phyloP scores from a whole-genome alignment of 1,284 basidiomycete genomes.

The Neolentinus lepideus region DNA sequence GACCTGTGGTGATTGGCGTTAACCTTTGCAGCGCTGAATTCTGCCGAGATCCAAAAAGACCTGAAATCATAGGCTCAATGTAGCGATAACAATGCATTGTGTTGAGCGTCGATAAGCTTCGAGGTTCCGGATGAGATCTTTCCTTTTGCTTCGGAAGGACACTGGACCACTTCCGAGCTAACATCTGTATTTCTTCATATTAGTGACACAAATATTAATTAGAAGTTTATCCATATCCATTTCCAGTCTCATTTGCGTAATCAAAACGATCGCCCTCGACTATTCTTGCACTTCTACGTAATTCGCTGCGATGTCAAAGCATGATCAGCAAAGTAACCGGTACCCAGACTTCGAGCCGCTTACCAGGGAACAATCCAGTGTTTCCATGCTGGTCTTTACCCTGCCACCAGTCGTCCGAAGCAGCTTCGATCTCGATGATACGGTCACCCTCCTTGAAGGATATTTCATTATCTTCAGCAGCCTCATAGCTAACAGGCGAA shows the following conservation, averaged over 20 bases:
- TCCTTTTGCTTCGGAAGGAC: too few species aligned
- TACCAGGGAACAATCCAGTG: slow-evolving; percentile 81
- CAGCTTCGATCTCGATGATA: slow-evolving; percentile 67
- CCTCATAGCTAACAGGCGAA: slow-evolving; percentile 57
- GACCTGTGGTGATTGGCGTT: too few species aligned
- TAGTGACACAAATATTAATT: too few species aligned
- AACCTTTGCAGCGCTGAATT: too few species aligned
- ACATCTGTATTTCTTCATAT: background rate
- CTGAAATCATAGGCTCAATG: too few species aligned
- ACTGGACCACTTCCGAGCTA: background rate
- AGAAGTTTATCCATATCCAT: too few species aligned
- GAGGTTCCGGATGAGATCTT: too few species aligned
- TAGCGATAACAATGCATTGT: too few species aligned
- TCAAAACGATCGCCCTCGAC: background rate
- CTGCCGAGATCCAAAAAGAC: too few species aligned
- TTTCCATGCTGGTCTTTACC: slow-evolving; percentile 58
- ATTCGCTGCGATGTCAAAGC: slow-evolving; percentile 33
- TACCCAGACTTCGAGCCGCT: slow-evolving; percentile 22
- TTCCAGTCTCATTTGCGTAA: background rate
- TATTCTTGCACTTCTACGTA: slow-evolving; percentile 55
- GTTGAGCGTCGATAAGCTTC: too few species aligned
- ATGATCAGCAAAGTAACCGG: background rate
- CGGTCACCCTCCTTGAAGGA: slow-evolving; percentile 77
- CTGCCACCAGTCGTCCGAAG: slow-evolving; percentile 87
- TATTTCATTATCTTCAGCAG: slow-evolving; percentile 85